Percentiles rank a stretch among this genome's conserved stretches.
These are phyloP conservation scores for Lactarius sanguifluus DNA, from an alignment of 768 basidiomycete genomes.

Conservation along the genomic window DNA sequence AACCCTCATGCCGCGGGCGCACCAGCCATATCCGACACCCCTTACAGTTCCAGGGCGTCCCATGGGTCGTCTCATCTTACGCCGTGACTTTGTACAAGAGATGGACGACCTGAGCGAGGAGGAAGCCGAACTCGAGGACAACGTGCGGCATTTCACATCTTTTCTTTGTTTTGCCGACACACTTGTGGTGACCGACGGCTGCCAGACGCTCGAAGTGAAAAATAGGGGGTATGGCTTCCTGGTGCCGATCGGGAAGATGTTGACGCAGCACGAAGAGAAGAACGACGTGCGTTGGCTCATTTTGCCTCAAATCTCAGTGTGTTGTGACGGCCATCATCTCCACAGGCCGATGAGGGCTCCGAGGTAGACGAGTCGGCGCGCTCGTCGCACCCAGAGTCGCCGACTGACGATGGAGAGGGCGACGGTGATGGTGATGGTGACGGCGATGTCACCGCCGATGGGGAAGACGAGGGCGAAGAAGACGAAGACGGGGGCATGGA, in stretches of 20 bases:
- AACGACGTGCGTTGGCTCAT: conserved; percentile 57
- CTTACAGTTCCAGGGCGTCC: conserved; percentile 49
- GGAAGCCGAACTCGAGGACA: conserved; percentile 76
- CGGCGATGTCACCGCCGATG: conserved; percentile 48
- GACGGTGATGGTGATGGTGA: conserved; percentile 37
- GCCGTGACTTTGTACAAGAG: conserved; percentile 69
- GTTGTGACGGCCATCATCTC: conserved; percentile 26
- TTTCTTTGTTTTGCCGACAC: not conserved
- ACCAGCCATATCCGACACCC: conserved; percentile 64
- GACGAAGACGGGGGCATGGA: conserved; percentile 51
- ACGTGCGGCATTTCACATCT: conserved; percentile 44
- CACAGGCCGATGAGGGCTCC: conserved; percentile 40
- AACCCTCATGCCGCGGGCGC: conserved; percentile 61
- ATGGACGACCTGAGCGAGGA: conserved; percentile 86
- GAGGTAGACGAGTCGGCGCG: conserved; percentile 43
- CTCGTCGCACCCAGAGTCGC: conserved; percentile 41
- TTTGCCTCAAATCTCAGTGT: not conserved
- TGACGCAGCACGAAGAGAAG: conserved; percentile 81
- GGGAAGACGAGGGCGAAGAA: conserved; percentile 65
- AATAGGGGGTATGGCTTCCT: conserved; percentile 67
- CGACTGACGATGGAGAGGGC: conserved; percentile 38
- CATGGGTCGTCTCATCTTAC: conserved; percentile 57
- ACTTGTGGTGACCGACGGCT: not conserved
- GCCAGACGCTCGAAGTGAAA: conserved; percentile 57
- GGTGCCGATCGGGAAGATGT: conserved; percentile 68